Conservation (phyloP, 1,139 yeast species). For the Meyerozyma smithsonii region DNA sequence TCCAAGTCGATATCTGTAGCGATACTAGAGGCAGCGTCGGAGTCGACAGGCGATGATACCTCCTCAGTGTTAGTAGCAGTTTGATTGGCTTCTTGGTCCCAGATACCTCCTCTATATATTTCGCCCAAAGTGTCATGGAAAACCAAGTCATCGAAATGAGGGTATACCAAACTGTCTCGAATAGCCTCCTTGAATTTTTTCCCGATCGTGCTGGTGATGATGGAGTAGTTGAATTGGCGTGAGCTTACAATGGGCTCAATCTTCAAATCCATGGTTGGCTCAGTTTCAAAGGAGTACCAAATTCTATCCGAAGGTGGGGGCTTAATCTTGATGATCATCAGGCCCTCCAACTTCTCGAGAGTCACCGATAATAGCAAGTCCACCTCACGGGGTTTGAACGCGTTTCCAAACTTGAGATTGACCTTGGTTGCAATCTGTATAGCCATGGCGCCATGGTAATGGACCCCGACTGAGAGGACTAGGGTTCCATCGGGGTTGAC, state of each 20-base stretch:
- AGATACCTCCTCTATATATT: slow-evolving; percentile 85
- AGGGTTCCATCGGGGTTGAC: slow-evolving; percentile 79
- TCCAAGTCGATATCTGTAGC: slow-evolving; percentile 3
- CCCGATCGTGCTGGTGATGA: slow-evolving; percentile 77
- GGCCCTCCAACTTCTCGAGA: slow-evolving; percentile 67
- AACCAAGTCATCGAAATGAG: slow-evolving; percentile 83
- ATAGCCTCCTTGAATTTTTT: slow-evolving; percentile 76
- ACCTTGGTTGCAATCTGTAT: slow-evolving; percentile 78
- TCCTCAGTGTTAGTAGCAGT: not conserved
- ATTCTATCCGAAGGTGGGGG: slow-evolving; percentile 88
- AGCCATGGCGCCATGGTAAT: slow-evolving; percentile 70
- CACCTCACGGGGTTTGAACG: slow-evolving; percentile 76
- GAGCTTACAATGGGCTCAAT: slow-evolving; percentile 89
- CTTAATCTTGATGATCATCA: slow-evolving; percentile 62
- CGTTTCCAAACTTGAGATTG: slow-evolving; percentile 64
- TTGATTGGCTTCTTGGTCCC: slow-evolving; percentile 50
- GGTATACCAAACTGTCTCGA: slow-evolving; percentile 73
- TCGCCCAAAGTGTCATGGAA: slow-evolving; percentile 64
- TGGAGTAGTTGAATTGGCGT: slow-evolving; percentile 68
- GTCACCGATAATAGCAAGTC: slow-evolving; percentile 71
- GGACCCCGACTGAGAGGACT: slow-evolving; percentile 55
- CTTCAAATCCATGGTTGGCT: slow-evolving; percentile 69
- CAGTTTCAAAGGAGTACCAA: slow-evolving; percentile 84
- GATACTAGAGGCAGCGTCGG: slow-evolving; percentile 7
- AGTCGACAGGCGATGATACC: slow-evolving; percentile 3